Evolutionary conservation across 768 basidiomycete genomes (phyloP).

Genomic region (Leccinum truebloodii): DNA sequence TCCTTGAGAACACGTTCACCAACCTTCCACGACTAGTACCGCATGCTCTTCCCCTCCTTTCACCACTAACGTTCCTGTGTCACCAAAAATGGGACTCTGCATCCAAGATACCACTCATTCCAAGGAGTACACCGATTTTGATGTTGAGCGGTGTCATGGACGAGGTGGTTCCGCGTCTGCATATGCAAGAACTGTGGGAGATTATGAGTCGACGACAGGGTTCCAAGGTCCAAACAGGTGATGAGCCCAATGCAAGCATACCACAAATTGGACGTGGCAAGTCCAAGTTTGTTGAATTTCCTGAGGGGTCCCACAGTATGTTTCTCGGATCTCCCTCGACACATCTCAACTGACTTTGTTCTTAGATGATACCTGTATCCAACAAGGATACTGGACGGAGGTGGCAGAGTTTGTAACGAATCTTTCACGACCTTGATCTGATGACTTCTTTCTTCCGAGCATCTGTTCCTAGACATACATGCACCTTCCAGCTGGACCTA

Average conservation of each 20-base stretch:
- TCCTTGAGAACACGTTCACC: constrained; percentile 94
- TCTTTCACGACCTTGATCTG: constrained; percentile 16
- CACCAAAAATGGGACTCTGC: constrained; percentile 89
- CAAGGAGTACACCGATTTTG: constrained; percentile 67
- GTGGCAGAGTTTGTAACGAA: constrained; percentile 49
- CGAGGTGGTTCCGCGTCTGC: constrained; percentile 52
- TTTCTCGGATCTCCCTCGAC: neutral
- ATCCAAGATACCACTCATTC: constrained; percentile 61
- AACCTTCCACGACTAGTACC: constrained; percentile 85
- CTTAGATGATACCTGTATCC: constrained; percentile 56
- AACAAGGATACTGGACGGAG: constrained; percentile 55
- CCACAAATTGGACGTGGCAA: constrained; percentile 52
- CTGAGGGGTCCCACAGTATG: constrained; percentile 56
- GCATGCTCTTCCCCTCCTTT: constrained; percentile 68
- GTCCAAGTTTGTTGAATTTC: constrained; percentile 57
- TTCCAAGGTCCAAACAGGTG: constrained; percentile 15
- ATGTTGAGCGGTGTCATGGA: constrained; percentile 74
- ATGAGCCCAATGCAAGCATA: constrained; percentile 35
- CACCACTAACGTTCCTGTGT: constrained; percentile 75
- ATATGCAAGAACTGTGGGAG: constrained; percentile 69
- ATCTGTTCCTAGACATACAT: neutral
- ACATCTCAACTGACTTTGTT: neutral
- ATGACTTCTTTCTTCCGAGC: neutral
- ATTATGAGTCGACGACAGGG: constrained; percentile 53
- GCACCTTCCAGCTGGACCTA: neutral